Conservation (phyloP, 164 flowering plant species). For the Chimonanthus praecox region DNA sequence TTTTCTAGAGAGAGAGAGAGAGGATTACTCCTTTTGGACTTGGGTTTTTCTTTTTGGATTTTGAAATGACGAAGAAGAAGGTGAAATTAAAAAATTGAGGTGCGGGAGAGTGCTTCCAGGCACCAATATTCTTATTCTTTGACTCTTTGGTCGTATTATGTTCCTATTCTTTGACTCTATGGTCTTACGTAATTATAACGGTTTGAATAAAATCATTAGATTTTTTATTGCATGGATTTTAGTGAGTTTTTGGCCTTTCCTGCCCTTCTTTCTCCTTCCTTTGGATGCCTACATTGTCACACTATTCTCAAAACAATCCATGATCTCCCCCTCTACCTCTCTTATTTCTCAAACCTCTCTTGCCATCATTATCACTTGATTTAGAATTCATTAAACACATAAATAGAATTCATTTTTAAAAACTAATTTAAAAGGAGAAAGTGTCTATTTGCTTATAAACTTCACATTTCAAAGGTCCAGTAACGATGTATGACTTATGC, state of each 20-base stretch:
- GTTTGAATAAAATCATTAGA: constrained; percentile 1
- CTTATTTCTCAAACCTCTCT: not conserved
- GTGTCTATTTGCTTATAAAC: no score
- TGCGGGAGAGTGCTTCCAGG: not conserved
- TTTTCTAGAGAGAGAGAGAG: not conserved
- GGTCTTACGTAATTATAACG: constrained; percentile 1
- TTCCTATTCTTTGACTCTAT: constrained; percentile 4
- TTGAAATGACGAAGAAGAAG: not conserved
- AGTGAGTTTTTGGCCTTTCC: constrained; percentile 5
- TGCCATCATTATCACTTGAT: no score
- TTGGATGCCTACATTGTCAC: not conserved
- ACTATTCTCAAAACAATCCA: not conserved
- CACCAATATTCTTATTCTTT: constrained; percentile 1
- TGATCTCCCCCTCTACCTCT: not conserved
- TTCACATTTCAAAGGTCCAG: no score
- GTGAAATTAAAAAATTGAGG: not conserved
- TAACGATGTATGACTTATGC: no score
- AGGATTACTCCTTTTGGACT: not conserved
- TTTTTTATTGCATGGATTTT: constrained; percentile 4
- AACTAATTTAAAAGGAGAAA: no score
- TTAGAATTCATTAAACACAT: no score
- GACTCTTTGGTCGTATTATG: constrained; percentile 1
- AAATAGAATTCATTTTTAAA: no score
- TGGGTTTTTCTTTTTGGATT: not conserved
- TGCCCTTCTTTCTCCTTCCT: not conserved